These are phyloP conservation scores for Rhodamnia rubescens DNA, from an alignment of 345 rosid species.

Conservation along the genomic window DNA sequence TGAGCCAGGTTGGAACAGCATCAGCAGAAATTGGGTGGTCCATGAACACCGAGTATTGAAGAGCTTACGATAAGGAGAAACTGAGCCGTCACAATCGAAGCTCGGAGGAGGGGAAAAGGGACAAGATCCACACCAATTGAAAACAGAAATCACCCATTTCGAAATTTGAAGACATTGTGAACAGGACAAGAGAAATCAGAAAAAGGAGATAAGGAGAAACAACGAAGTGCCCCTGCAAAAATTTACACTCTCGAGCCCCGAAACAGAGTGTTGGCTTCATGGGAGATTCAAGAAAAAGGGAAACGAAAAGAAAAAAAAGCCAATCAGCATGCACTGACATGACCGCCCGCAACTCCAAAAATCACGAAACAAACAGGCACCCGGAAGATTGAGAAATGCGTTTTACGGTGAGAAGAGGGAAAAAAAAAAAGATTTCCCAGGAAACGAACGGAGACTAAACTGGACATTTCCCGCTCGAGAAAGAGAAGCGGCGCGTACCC, in stretches of 20 bases:
- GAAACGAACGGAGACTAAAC: not conserved
- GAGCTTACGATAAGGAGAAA: conserved; percentile 4
- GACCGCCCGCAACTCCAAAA: not conserved
- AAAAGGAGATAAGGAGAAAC: not conserved
- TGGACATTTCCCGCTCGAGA: not conserved
- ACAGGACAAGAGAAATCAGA: not conserved
- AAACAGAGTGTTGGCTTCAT: not conserved
- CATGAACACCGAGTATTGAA: not conserved
- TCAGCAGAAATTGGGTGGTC: conserved; percentile 4
- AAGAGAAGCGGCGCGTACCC: not conserved
- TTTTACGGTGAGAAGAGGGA: not conserved
- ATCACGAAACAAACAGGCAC: not conserved
- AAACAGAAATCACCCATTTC: not conserved
- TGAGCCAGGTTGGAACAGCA: not conserved
- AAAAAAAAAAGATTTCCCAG: not conserved
- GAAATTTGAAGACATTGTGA: not conserved
- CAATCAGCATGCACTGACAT: not conserved
- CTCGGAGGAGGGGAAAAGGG: not conserved
- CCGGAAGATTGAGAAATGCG: not conserved
- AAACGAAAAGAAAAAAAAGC: rapidly evolving
- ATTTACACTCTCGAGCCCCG: not conserved
- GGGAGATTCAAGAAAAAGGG: not conserved
- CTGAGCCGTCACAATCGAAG: conserved; percentile 1
- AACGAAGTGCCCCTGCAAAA: not conserved
- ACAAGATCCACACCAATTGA: conserved; percentile 3